Evolutionary conservation across 2,329 filamentous ascomycete species (phyloP), one percentile per base, ranked within the genome.

Genomic region (Seiridium cupressi): DNA sequence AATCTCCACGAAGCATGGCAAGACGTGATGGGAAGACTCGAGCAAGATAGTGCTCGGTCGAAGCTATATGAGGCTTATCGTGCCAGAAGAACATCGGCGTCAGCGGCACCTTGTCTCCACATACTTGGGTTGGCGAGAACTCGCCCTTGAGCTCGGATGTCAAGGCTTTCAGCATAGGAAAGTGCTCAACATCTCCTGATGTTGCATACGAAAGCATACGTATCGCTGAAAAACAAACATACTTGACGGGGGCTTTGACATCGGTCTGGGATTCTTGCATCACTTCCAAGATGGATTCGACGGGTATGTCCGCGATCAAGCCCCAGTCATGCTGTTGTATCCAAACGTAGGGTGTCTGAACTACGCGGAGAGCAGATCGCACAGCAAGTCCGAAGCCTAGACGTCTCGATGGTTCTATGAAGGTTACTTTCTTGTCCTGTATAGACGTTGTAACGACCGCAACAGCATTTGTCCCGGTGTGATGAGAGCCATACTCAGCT

Each of bases 11-110:
- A 4, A 76, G 69, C 63, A 85, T 77, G 1, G 83, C 79, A 13
- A 84, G 65, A 1, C 81, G 74, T 1, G 74, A 78, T 0, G 82
- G 77, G 54, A 85, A 85, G 1, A 85, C 77, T 0, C 77, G 73
- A 0, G 70, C 65, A 0, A 84, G 73, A 59, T 85, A 85, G 63
- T 85, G 83, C 1, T 70, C 64, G 0, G 74, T 78, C 3, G 76
- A 77, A 1, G 79, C 82, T 2, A 85, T 61, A 59, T 85, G 83
- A 0, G 83, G 82, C 64, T 85, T 85, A 61, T 85, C 83, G 59
- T 85, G 82, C 83, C 83, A 85, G 65, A 85, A 84, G 70, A 84
- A 85, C 58, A 85, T 74, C 0, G 83, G 83, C 1, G 83, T 85
- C 46, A 85, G 67, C 0, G 80, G 79, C 0, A 85, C 51, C 4